Conservation (phyloP, 345 rosid genomes). For the Eucalyptus polybractea region DNA sequence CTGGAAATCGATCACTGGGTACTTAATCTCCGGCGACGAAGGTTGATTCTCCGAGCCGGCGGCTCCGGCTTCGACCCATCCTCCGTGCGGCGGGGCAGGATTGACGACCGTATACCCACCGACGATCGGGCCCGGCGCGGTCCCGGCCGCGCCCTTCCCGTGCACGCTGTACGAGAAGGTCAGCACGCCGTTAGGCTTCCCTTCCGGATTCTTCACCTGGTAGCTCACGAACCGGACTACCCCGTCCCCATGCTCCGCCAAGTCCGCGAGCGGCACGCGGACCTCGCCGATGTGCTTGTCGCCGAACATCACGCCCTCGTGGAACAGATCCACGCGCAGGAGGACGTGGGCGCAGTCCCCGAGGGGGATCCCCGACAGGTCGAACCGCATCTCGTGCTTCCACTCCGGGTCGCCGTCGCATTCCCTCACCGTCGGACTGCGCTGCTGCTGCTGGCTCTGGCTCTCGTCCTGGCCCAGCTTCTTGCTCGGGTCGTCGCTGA, state of each 20-base stretch:
- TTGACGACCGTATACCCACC: background rate
- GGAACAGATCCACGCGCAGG: slow-evolving; percentile 23
- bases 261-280: slow-evolving; percentile 22
- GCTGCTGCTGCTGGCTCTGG: background rate
- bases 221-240: slow-evolving; percentile 26
- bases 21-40: background rate
- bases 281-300: slow-evolving; percentile 47
- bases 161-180: slow-evolving; percentile 18
- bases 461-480: background rate
- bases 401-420: slow-evolving; percentile 47
- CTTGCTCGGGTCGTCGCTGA: slow-evolving; percentile 11
- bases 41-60: background rate
- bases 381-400: slow-evolving; percentile 30
- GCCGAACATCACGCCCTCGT: slow-evolving; percentile 37
- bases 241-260: slow-evolving; percentile 18
- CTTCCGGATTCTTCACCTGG: slow-evolving; percentile 25
- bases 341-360: slow-evolving; percentile 9
- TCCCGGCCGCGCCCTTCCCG: background rate
- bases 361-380: slow-evolving; percentile 1
- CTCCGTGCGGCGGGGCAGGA: background rate
- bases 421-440: slow-evolving; percentile 28
- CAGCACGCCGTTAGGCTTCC: slow-evolving; percentile 26
- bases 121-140: background rate
- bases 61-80: background rate
- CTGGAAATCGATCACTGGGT: background rate